A percentile compares a stretch with the other conserved stretches of the same genome.
Conservation (phyloP, 345 rosid species). For the Triadica sebifera region DNA sequence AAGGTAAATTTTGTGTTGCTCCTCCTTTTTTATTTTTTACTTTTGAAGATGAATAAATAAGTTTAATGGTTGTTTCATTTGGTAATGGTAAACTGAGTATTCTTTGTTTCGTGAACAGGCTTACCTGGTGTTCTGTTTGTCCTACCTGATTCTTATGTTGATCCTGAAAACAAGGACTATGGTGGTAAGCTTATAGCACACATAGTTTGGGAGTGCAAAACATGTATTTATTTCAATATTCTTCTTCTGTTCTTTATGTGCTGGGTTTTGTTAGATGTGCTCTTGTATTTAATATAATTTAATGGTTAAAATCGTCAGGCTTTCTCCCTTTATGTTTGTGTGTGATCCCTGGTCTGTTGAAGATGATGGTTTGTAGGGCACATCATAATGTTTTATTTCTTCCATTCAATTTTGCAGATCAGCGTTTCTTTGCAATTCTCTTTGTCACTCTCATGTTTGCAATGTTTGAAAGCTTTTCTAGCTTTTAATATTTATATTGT, state of each 20-base stretch:
- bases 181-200: constrained; percentile 57
- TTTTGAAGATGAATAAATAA: not conserved
- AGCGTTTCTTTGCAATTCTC: no score
- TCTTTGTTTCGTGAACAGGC: constrained; percentile 37
- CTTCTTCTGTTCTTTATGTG: constrained; percentile 19
- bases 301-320: no score
- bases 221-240: not conserved
- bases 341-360: not conserved
- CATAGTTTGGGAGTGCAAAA: no score
- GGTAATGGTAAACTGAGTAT: not conserved
- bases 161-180: constrained; percentile 84
- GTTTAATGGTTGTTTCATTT: not conserved
- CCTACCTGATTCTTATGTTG: constrained; percentile 92
- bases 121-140: constrained; percentile 87
- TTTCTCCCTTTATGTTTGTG: not conserved
- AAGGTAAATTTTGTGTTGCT: no score
- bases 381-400: not conserved
- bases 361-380: not conserved
- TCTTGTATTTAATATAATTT: not conserved
- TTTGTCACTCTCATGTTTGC: not conserved
- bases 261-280: not conserved
- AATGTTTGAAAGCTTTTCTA: not conserved
- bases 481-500: not conserved
- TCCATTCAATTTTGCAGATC: no score
- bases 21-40: not conserved